These are phyloP conservation scores for Sarocladiaceae sp. DNA, from an alignment of 2,329 filamentous ascomycete species.

Conservation along the genomic window DNA sequence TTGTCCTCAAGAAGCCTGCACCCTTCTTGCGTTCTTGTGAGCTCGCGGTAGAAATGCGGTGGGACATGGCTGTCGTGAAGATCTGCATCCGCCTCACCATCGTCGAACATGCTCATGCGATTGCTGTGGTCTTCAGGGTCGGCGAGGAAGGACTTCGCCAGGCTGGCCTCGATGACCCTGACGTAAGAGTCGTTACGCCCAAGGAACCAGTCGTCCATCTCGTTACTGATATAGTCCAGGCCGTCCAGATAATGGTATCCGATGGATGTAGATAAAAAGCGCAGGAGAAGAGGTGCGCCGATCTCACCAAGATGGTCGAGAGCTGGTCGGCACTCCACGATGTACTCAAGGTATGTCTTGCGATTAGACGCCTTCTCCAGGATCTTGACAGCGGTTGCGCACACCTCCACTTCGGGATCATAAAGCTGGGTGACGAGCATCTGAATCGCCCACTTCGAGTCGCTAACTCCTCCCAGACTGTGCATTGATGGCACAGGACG, in stretches of 20 bases:
- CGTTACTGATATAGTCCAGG: slow-evolving; percentile 95
- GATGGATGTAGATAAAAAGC: slow-evolving; percentile 91
- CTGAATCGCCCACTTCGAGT: slow-evolving; percentile 93
- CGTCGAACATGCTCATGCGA: slow-evolving; percentile 53
- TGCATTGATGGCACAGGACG: slow-evolving; percentile 32
- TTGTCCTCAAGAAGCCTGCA: slow-evolving; percentile 86
- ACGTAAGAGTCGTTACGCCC: slow-evolving; percentile 97
- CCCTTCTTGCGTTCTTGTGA: slow-evolving; percentile 87
- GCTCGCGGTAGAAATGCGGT: slow-evolving; percentile 95
- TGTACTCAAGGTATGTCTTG: slow-evolving; percentile 84
- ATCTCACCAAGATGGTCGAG: slow-evolving; percentile 96
- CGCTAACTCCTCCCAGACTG: slow-evolving; percentile 39
- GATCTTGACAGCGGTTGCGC: slow-evolving; percentile 93
- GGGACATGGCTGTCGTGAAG: slow-evolving; percentile 66
- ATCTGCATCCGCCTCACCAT: slow-evolving; percentile 48
- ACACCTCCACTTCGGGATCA: slow-evolving; percentile 94
- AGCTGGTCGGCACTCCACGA: slow-evolving; percentile 91
- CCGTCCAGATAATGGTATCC: slow-evolving; percentile 97
- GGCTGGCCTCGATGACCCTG: slow-evolving; percentile 85
- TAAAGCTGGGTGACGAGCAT: slow-evolving; percentile 97
- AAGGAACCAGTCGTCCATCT: slow-evolving; percentile 99
- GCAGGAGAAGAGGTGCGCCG: slow-evolving; percentile 81
- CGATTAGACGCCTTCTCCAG: slow-evolving; percentile 95
- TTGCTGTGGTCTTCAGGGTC: slow-evolving; percentile 52
- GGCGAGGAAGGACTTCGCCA: slow-evolving; percentile 77